Percentiles rank a stretch among this genome's conserved stretches.
phyloP scores from a whole-genome alignment of 2,329 filamentous ascomycete genomes.

The Dothistroma septosporum region DNA sequence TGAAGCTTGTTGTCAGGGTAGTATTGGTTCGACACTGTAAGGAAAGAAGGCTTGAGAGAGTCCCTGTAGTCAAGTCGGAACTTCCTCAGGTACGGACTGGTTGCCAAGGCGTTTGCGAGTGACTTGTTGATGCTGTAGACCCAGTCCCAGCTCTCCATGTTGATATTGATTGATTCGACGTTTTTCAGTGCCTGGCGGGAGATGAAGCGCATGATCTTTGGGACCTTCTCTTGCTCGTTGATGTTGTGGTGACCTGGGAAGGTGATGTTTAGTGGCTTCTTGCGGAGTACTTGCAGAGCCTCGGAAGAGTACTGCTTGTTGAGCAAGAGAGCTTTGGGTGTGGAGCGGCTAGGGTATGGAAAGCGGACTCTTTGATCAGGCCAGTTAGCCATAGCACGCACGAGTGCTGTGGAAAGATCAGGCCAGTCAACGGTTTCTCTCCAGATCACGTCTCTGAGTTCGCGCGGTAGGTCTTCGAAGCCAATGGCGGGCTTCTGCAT shows the following conservation, averaged over 20 bases:
- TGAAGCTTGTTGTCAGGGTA: slow-evolving; percentile 29
- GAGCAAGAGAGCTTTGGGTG: slow-evolving; percentile 35
- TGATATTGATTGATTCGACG: slow-evolving; percentile 23
- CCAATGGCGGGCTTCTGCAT: slow-evolving; percentile 20
- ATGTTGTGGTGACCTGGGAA: slow-evolving; percentile 16
- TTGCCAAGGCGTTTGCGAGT: slow-evolving; percentile 16
- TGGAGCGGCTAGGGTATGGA: slow-evolving; percentile 19
- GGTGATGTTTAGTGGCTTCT: slow-evolving; percentile 28
- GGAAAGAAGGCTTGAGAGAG: slow-evolving; percentile 18
- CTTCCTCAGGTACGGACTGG: slow-evolving; percentile 14
- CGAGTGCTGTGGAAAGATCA: slow-evolving; percentile 19
- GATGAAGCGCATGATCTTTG: slow-evolving; percentile 26
- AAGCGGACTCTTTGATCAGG: slow-evolving; percentile 6
- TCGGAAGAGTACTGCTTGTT: slow-evolving; percentile 35
- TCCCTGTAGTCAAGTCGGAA: slow-evolving; percentile 25
- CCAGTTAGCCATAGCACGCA: slow-evolving; percentile 18
- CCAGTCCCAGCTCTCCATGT: slow-evolving; percentile 29
- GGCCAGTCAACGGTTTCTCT: slow-evolving; percentile 23
- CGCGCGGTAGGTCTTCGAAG: slow-evolving; percentile 27
- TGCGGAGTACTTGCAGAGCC: slow-evolving; percentile 28
- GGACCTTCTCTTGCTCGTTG: slow-evolving; percentile 7
- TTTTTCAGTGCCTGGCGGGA: slow-evolving; percentile 18
- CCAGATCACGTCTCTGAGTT: slow-evolving; percentile 32
- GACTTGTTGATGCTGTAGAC: slow-evolving; percentile 21
- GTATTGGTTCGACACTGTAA: slow-evolving; percentile 1